A percentile compares a stretch with the other conserved stretches of the same genome.
Conservation (phyloP, 2,329 filamentous ascomycete genomes). For the Tolypocladium cylindrosporum region DNA sequence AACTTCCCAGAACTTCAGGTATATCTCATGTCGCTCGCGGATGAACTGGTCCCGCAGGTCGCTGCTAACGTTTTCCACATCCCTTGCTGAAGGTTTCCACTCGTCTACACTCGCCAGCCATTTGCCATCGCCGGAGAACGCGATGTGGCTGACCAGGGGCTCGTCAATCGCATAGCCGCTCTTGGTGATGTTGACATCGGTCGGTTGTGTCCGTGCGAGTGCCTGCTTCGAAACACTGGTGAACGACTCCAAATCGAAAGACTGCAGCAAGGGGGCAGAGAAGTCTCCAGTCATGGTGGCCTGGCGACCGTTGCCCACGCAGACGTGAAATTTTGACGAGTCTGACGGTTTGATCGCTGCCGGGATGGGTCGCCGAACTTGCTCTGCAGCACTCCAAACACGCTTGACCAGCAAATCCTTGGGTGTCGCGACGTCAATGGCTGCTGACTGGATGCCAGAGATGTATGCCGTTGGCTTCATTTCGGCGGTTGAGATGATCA, state of each 20-base stretch:
- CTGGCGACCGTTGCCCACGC: slow-evolving; percentile 53
- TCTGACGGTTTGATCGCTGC: slow-evolving; percentile 52
- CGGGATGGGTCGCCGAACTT: slow-evolving; percentile 41
- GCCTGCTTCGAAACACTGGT: slow-evolving; percentile 79
- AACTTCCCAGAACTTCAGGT: slow-evolving; percentile 83
- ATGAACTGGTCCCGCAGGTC: slow-evolving; percentile 34
- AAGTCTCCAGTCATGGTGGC: slow-evolving; percentile 40
- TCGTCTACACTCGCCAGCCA: slow-evolving; percentile 92
- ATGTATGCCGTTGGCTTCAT: slow-evolving; percentile 77
- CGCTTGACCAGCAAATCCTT: slow-evolving; percentile 44
- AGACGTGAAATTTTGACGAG: slow-evolving; percentile 56
- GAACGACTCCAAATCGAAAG: slow-evolving; percentile 72
- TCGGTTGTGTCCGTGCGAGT: slow-evolving; percentile 77
- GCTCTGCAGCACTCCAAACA: slow-evolving; percentile 33
- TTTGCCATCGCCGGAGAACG: slow-evolving; percentile 68
- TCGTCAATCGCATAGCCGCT: slow-evolving; percentile 64
- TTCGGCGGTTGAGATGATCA: slow-evolving; percentile 84
- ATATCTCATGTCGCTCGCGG: slow-evolving; percentile 56
- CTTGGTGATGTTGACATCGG: slow-evolving; percentile 65
- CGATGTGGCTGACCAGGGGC: slow-evolving; percentile 65
- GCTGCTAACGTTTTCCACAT: slow-evolving; percentile 41
- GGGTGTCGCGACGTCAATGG: slow-evolving; percentile 37
- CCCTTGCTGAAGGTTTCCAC: slow-evolving; percentile 67
- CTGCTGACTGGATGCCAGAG: slow-evolving; percentile 64
- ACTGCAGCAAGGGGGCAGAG: slow-evolving; percentile 60